Evolutionary conservation across 192 early-diverging fungal species (phyloP).

Genomic region (Chytriomyces hyalinus): DNA sequence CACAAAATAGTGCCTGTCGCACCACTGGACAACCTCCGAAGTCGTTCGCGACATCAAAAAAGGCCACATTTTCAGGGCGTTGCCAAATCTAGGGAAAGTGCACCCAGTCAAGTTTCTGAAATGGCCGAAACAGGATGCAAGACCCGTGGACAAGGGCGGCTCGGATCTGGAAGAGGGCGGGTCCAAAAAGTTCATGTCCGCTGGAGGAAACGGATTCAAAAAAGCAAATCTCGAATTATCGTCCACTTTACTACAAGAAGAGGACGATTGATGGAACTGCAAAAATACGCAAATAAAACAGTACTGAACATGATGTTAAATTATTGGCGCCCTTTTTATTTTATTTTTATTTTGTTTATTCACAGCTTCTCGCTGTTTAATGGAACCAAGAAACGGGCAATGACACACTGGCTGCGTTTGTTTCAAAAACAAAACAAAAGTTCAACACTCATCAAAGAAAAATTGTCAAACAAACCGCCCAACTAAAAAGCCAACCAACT

Average conservation of each 20-base stretch:
- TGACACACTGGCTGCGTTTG: no score
- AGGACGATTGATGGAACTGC: slow-evolving; percentile 38
- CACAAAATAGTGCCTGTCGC: not conserved
- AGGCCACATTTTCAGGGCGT: slow-evolving; percentile 1
- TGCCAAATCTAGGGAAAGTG: not conserved
- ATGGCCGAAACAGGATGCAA: not conserved
- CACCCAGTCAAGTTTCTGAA: not conserved
- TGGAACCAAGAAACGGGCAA: not conserved
- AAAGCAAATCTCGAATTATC: not conserved
- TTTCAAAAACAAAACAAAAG: no score
- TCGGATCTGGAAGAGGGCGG: not conserved
- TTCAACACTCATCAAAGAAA: no score
- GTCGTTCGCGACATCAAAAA: not conserved
- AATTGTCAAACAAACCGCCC: no score
- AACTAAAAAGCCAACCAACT: no score
- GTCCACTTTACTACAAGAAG: not conserved
- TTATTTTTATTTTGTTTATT: slow-evolving; percentile 3
- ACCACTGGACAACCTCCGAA: slow-evolving; percentile 22
- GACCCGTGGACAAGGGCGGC: not conserved
- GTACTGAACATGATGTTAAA: not conserved
- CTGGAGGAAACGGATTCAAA: not conserved
- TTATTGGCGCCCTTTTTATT: not conserved
- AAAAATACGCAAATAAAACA: not conserved
- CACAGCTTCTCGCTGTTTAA: not conserved
- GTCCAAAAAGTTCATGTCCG: not conserved